Evolutionary conservation across 2,329 filamentous ascomycete species (phyloP), one percentile per base, ranked within the genome.

Genomic region (Cladorrhinum sp.): DNA sequence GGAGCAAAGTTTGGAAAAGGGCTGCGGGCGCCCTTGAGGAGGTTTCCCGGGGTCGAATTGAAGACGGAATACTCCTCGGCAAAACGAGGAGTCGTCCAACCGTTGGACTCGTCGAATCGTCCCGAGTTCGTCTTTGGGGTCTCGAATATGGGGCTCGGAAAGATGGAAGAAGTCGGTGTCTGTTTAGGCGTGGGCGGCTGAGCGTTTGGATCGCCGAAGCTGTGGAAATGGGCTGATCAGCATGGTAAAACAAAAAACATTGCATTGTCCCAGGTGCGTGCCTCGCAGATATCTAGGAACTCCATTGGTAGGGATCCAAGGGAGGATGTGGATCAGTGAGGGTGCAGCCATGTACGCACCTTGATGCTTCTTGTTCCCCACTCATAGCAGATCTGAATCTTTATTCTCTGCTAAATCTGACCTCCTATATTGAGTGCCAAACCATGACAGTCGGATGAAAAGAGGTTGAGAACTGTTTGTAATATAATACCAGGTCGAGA

Each of bases 21-120:
- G 61, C 71, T 76, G 60, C 78, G 75, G 49, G 75, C 72, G 57
- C 76, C 80, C 67, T 76, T 77, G 58, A 86, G 75, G 58, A 86
- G 75, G 69, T 85, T 84, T 53, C 82, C 84, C 16, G 85, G 85
- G 8, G 84, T 86, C n/a, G 80, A 76, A 74, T 86, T 85, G 76
- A 87, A 87, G 69, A 87, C 83, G 64, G 84, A 86, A 69, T 85
- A 87, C 65, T 87, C 84, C 70, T 87, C 83, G 65, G 84, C 83
- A 75, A 86, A 87, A 61, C 79, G 80, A 71, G 85, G 84, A 50
- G 84, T 46, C 6, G 42, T 87, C 80, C 82, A 84, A 66, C 79
- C 78, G 66, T 77, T 76, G 57, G 79, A 72, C 63, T 82, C 79
- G 73, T 81, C 74, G 66, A 81, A 79, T 60, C 74, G 77, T 62